Percentiles rank a stretch among this genome's conserved stretches.
Evolutionary conservation across 192 early-diverging fungal species (phyloP).

Genomic region (Rhizoclosmatium sp.): DNA sequence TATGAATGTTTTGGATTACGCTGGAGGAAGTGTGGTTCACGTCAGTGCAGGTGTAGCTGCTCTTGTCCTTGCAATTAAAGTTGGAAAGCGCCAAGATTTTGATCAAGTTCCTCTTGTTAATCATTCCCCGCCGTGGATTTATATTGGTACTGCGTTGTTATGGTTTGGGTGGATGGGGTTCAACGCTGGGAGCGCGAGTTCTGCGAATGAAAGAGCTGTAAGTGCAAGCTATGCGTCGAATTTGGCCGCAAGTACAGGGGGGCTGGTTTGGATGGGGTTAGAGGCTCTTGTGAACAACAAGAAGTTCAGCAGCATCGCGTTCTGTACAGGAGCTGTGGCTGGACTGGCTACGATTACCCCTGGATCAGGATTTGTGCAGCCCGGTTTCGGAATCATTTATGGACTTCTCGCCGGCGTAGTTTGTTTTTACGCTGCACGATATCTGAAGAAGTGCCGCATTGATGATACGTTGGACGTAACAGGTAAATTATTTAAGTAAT

Average conservation of each 20-base stretch:
- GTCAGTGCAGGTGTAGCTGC: slow-evolving; percentile 17
- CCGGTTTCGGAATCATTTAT: slow-evolving; percentile 75
- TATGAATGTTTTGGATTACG: slow-evolving; percentile 20
- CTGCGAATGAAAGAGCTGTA: slow-evolving; percentile 83
- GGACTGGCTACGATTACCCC: slow-evolving; percentile 95
- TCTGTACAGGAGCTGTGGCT: slow-evolving; percentile 93
- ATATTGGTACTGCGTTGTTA: slow-evolving; percentile 78
- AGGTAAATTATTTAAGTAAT: not conserved
- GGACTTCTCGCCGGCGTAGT: slow-evolving; percentile 69
- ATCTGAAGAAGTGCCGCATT: slow-evolving; percentile 71
- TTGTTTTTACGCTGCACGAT: slow-evolving; percentile 65
- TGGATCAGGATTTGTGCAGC: slow-evolving; percentile 85
- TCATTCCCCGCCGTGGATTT: slow-evolving; percentile 80
- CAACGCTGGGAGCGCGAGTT: slow-evolving; percentile 88
- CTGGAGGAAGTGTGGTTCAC: slow-evolving; percentile 27
- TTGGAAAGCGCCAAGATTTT: slow-evolving; percentile 38
- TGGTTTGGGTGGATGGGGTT: slow-evolving; percentile 94
- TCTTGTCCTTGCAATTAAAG: slow-evolving; percentile 73
- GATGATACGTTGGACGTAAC: slow-evolving; percentile 63
- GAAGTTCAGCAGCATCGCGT: slow-evolving; percentile 89
- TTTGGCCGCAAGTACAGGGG: slow-evolving; percentile 81
- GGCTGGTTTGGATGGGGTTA: slow-evolving; percentile 81
- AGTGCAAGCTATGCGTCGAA: slow-evolving; percentile 89
- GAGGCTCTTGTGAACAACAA: slow-evolving; percentile 75
- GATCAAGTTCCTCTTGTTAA: slow-evolving; percentile 6